Conservation (phyloP, 2,329 filamentous ascomycete genomes). For the Mycosphaerella arachidis region DNA sequence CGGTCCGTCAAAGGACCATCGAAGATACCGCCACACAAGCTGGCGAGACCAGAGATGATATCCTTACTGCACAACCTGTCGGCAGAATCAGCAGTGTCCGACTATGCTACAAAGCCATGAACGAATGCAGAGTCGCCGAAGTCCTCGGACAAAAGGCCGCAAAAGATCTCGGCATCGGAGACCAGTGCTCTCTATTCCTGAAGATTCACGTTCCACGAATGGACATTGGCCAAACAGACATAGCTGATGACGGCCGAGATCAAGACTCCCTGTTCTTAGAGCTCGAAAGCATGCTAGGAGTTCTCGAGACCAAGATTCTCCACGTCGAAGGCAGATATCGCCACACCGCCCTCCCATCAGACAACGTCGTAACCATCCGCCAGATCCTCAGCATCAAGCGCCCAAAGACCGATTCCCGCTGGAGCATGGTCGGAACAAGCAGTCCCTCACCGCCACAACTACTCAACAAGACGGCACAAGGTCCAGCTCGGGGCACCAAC, state of each 20-base stretch:
- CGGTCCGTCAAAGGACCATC: slow-evolving; percentile 20
- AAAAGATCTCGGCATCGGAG: slow-evolving; percentile 24
- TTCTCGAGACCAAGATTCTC: slow-evolving; percentile 28
- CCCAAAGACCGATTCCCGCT: slow-evolving; percentile 31
- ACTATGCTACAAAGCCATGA: slow-evolving; percentile 29
- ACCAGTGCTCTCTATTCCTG: slow-evolving; percentile 28
- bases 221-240: background rate
- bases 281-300: slow-evolving; percentile 33
- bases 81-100: slow-evolving; percentile 27
- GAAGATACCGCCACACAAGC: background rate
- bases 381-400: slow-evolving; percentile 29
- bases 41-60: background rate
- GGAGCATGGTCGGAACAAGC: slow-evolving; percentile 25
- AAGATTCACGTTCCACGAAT: slow-evolving; percentile 26
- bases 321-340: slow-evolving; percentile 34
- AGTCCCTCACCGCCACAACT: slow-evolving; percentile 3
- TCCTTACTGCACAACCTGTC: background rate
- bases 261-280: slow-evolving; percentile 29
- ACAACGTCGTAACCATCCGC: slow-evolving; percentile 29
- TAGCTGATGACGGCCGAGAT: slow-evolving; percentile 11
- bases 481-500: background rate
- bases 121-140: slow-evolving; percentile 24
- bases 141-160: slow-evolving; percentile 28
- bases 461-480: background rate
- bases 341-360: slow-evolving; percentile 31